Evolutionary conservation across 192 early-diverging fungal genomes (phyloP).

Genomic region (Backusella tuberculispora): DNA sequence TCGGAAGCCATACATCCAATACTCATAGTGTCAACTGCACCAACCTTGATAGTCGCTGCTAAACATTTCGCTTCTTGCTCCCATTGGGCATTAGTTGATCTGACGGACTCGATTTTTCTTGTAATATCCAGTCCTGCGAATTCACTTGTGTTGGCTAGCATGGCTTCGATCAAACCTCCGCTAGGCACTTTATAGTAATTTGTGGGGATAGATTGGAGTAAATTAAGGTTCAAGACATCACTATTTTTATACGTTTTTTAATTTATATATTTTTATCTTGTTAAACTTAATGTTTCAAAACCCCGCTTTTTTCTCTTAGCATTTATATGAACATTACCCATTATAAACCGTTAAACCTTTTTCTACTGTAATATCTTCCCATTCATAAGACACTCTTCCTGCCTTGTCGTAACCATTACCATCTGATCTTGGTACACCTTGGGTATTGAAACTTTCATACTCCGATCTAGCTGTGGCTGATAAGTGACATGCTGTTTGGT

Average conservation of each 20-base stretch:
- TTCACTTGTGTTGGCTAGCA: slow-evolving; percentile 1
- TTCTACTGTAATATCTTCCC: slow-evolving; percentile 31
- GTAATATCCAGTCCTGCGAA: slow-evolving; percentile 57
- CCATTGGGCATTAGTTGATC: slow-evolving; percentile 49
- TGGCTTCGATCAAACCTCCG: slow-evolving; percentile 32
- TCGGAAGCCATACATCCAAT: slow-evolving; percentile 85
- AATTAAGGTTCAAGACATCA: slow-evolving; percentile 39
- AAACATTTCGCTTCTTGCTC: slow-evolving; percentile 68
- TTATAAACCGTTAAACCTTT: slow-evolving; percentile 37
- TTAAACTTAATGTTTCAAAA: neutral
- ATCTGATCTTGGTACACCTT: slow-evolving; percentile 29
- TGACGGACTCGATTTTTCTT: slow-evolving; percentile 38
- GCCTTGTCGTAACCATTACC: slow-evolving; percentile 34
- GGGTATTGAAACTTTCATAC: slow-evolving; percentile 12
- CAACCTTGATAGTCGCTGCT: slow-evolving; percentile 79
- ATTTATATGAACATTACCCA: slow-evolving; percentile 24
- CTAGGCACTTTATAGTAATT: slow-evolving; percentile 29
- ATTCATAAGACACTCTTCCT: slow-evolving; percentile 39
- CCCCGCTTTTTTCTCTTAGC: neutral
- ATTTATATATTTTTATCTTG: neutral
- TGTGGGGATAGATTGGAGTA: slow-evolving; percentile 34
- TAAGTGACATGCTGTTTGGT: slow-evolving; percentile 38
- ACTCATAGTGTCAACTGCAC: slow-evolving; percentile 75
- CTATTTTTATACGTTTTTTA: slow-evolving; percentile 21
- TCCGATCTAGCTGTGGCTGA: slow-evolving; percentile 25